Conservation (phyloP, 108 stramenopile genomes). For the Skeletonema grethae region DNA sequence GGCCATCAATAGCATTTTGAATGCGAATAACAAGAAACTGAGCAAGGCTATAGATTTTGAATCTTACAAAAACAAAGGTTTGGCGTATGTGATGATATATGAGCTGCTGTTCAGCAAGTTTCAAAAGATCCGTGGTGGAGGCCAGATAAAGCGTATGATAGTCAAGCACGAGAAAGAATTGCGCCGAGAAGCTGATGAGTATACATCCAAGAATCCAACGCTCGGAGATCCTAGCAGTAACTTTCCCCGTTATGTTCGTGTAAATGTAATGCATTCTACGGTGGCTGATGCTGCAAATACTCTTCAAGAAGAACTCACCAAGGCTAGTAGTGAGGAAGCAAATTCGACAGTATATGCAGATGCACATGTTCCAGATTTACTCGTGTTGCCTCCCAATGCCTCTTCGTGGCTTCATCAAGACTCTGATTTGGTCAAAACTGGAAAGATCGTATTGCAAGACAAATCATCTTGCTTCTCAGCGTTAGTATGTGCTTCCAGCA, state of each 20-base stretch:
- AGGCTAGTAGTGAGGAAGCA: constrained; percentile 1
- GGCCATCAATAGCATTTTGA: constrained; percentile 34
- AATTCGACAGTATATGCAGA: constrained; percentile 55
- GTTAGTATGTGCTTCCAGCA: constrained; percentile 33
- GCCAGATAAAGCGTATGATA: constrained; percentile 79
- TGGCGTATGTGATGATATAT: constrained; percentile 82
- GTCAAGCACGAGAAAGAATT: constrained; percentile 62
- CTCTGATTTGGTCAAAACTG: constrained; percentile 69
- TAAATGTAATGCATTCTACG: constrained; percentile 71
- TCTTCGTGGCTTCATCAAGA: constrained; percentile 46
- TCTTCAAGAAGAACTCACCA: constrained; percentile 26
- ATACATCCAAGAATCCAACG: constrained; percentile 13
- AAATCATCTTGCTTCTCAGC: constrained; percentile 97
- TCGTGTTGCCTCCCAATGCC: constrained; percentile 69
- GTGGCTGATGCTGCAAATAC: constrained; percentile 42
- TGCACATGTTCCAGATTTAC: constrained; percentile 80
- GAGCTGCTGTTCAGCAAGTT: constrained; percentile 85
- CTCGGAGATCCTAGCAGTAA: not conserved
- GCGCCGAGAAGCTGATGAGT: constrained; percentile 23
- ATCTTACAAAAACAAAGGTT: constrained; percentile 48
- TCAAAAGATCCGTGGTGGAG: constrained; percentile 81
- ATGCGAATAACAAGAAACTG: constrained; percentile 29
- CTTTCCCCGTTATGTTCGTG: constrained; percentile 85
- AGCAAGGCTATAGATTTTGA: constrained; percentile 45
- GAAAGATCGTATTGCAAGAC: constrained; percentile 88